Evolutionary conservation across 2,329 filamentous ascomycete genomes (phyloP), one percentile per base, ranked within the genome.

Genomic region (Chaetoscypha palmicola): DNA sequence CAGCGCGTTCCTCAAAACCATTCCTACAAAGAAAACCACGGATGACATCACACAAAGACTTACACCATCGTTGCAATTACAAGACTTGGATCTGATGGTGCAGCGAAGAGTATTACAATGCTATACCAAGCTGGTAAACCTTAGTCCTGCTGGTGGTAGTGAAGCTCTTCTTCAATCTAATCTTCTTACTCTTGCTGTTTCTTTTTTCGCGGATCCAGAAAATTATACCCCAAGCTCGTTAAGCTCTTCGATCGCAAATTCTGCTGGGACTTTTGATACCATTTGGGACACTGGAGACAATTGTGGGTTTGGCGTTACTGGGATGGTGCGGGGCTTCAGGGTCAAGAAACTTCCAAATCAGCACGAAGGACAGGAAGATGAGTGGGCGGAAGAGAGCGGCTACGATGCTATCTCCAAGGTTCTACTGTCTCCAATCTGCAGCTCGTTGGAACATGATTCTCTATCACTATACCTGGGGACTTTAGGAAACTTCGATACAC

Each of bases 211-310:
- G 0, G 90, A 97, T 57, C 89, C 91, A 0, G 88, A 94, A 46
- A 88, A 87, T 57, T 94, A 94, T 60, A 80, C 81, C 0, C 82
- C 86, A 12, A 91, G 80, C 56, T 91, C 89, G 1, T 64, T 97
- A 37, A 94, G 91, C 58, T 85, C 87, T 11, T 88, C 90, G 0
- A 96, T 98, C 58, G 91, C 91, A 14, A 92, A 83, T 53, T 86
- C 90, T 12, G 86, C 89, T 1, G 88, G 86, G 4, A 85, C 81
- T 2, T 96, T 97, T 58, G 92, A 98, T 57, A 90, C 81, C 1
- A 79, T 98, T 30, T 98, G 92, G 92, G 91, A 97, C 50, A 78
- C 95, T 5, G 85, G 82, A 7, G 92, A 98, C 62, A 97, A 97
- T 59, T 90, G 83, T 56, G 91, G 90, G 1, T 97, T 95, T 63